Evolutionary conservation across 257 asterid species (phyloP), one percentile per base, ranked within the genome.

Genomic region (Nicotiana sylvestris): DNA sequence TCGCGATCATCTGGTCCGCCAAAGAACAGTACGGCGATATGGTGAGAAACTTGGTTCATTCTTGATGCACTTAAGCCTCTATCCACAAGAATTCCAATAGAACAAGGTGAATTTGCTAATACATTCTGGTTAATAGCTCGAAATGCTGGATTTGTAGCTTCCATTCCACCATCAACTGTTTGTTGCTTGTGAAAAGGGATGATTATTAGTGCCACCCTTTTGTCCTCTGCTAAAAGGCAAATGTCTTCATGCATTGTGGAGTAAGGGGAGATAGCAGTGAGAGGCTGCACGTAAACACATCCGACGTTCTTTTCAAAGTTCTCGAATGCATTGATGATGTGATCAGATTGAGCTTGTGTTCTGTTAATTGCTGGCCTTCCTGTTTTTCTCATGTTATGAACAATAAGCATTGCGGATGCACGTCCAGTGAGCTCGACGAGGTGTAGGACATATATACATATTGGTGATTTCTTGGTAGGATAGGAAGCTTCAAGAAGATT

Each of bases 151-250:
- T 96, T 93, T 0, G 93, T 88, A 0, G 95, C 86, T 76, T 94
- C 98, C 97, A 96, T 92, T 6, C 97, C 98, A 0, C 99, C 99
- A 39, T 94, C 99, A 4, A 96, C 99, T 0, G 98, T 93, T 69
- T 96, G 99, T 30, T 96, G 98, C 32, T 94, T 96, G 84, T 96
- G 98, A 65, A 94, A 96, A 1, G 98, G 99, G 78, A 96, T 53
- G 68, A 96, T 89, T 3, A 96, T 82, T 10, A 96, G 61, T 0
- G 97, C 94, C 0, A 87, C 94, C 0, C 97, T 91, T 18, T 96
- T 94, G 68, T 96, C 99, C 88, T 93, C 97, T 0, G 98, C 97
- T 27, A 96, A 90, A 35, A 82, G 85, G 84, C 97, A 94, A 0
- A 96, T 90, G 60, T 94, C 99, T 82, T 96, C 99, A 21, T 96